Evolutionary conservation across 169 alveolate genomes (phyloP).

Genomic region (Babesia bovis): DNA sequence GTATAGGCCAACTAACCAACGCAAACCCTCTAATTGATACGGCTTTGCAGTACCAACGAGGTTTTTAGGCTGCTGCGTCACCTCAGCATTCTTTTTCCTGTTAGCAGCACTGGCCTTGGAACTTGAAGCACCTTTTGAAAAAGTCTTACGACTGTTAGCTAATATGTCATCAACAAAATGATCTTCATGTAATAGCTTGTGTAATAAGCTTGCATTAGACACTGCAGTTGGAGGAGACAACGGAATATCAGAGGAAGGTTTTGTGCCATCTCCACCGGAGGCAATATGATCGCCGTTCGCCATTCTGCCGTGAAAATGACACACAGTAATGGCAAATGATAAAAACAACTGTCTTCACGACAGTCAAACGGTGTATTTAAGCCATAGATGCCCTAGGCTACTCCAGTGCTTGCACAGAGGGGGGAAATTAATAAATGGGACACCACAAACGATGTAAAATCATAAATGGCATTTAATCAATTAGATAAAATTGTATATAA

Average conservation of each 20-base stretch:
- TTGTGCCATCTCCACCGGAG: not conserved
- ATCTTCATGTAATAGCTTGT: slow-evolving; percentile 40
- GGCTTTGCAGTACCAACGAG: slow-evolving; percentile 90
- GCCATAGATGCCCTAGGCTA: not conserved
- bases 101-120: slow-evolving; percentile 12
- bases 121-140: not conserved
- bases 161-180: slow-evolving; percentile 48
- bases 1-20: slow-evolving; percentile 94
- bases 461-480: not conserved
- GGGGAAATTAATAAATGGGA: not conserved
- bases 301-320: not conserved
- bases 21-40: slow-evolving; percentile 93
- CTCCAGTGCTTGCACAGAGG: slow-evolving; percentile 1
- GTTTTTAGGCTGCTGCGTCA: slow-evolving; percentile 60
- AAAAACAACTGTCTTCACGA: too few species aligned
- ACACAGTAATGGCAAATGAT: not conserved
- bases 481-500: not conserved
- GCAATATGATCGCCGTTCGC: not conserved
- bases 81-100: slow-evolving; percentile 17
- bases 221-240: slow-evolving; percentile 1
- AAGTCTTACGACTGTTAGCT: slow-evolving; percentile 39
- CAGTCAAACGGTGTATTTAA: not conserved
- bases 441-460: not conserved
- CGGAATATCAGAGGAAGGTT: not conserved
- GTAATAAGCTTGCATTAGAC: slow-evolving; percentile 9